phyloP scores from a whole-genome alignment of 2,329 filamentous ascomycete genomes.

The Emmonsia crescens region DNA sequence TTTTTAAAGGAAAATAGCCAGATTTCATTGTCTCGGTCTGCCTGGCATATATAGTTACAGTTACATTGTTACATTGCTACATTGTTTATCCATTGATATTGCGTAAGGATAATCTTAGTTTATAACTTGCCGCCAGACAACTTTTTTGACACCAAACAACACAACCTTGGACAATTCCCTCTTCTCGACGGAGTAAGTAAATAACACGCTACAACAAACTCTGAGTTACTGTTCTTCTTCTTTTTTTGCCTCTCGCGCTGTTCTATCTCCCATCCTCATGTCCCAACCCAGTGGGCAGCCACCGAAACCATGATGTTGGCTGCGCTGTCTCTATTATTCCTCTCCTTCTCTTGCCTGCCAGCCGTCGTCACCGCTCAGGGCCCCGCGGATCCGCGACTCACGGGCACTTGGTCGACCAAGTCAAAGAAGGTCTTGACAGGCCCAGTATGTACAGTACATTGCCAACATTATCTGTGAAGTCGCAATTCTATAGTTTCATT shows the following conservation, averaged over 20 bases:
- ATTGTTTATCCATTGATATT: no score
- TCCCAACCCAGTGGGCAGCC: not conserved
- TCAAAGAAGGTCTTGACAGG: slow-evolving; percentile 58
- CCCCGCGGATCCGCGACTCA: slow-evolving; percentile 40
- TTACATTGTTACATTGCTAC: no score
- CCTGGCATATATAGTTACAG: no score
- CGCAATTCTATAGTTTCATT: not conserved
- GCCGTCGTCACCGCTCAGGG: slow-evolving; percentile 21
- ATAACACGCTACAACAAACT: not conserved
- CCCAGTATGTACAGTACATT: slow-evolving; percentile 44
- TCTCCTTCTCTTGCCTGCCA: not conserved
- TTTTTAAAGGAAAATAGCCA: no score
- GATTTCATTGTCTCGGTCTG: no score
- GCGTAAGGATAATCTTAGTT: not conserved
- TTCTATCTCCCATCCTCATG: not conserved
- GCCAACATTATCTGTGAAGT: not conserved
- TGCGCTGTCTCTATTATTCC: slow-evolving; percentile 3
- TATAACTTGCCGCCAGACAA: not conserved
- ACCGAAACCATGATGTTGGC: slow-evolving; percentile 2
- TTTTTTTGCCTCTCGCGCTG: not conserved
- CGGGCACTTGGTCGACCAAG: slow-evolving; percentile 65
- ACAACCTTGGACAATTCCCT: not conserved
- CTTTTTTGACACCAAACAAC: not conserved
- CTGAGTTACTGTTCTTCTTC: not conserved
- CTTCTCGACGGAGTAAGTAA: not conserved